These are phyloP conservation scores for Solanum phureja DNA, from an alignment of 257 asterid genomes.

Conservation along the genomic window DNA sequence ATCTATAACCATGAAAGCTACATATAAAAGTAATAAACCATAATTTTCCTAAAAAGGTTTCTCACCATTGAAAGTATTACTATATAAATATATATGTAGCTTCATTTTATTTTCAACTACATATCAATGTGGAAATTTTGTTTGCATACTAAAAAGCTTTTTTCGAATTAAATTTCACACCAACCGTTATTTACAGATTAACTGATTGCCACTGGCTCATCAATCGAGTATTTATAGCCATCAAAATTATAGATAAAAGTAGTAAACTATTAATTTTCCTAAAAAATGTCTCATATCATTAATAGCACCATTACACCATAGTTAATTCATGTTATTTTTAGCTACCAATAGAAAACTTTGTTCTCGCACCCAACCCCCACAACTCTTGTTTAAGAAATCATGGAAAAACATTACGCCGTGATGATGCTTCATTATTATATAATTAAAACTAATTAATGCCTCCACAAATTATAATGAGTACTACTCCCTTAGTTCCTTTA, in stretches of 20 bases:
- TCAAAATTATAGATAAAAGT: no score
- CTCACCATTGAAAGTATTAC: background rate
- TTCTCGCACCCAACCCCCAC: background rate
- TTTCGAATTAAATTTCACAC: background rate
- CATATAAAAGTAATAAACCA: background rate
- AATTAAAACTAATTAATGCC: background rate
- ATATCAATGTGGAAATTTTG: background rate
- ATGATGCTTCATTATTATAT: background rate
- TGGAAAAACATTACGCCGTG: background rate
- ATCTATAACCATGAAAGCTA: background rate
- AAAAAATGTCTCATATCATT: no score
- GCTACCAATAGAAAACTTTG: no score
- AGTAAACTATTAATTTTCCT: no score
- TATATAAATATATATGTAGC: no score
- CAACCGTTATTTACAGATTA: no score
- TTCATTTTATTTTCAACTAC: no score
- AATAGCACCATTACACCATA: background rate
- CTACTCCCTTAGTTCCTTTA: background rate
- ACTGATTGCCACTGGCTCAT: no score
- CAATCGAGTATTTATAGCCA: no score
- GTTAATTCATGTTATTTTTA: no score
- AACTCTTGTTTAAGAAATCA: background rate
- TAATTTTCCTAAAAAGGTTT: background rate
- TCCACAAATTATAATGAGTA: background rate
- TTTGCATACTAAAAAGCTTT: background rate